Percentiles rank a stretch among this genome's conserved stretches.
These are phyloP conservation scores for Syzygium oleosum DNA, from an alignment of 345 rosid genomes.

Conservation along the genomic window DNA sequence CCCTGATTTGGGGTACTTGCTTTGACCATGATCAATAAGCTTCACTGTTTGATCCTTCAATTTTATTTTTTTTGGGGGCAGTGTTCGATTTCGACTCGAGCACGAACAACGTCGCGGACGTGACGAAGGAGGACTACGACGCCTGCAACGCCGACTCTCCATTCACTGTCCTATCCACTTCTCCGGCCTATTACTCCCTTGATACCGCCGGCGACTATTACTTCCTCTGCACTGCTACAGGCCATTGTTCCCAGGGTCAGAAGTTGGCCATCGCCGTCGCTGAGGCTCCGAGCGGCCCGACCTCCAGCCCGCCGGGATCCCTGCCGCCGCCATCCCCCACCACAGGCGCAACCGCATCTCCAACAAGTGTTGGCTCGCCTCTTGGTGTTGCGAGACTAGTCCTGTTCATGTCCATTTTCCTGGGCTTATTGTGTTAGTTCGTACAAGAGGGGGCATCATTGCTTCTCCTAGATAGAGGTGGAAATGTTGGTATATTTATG, in stretches of 20 bases:
- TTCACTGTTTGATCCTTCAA: not conserved
- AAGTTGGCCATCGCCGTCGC: conserved; percentile 15
- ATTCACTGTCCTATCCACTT: not conserved
- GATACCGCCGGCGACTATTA: conserved; percentile 28
- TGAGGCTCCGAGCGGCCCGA: not conserved
- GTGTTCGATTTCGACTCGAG: conserved; percentile 23
- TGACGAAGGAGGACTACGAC: conserved; percentile 19
- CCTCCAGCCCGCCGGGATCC: not conserved
- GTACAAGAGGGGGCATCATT: too few species aligned
- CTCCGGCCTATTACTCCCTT: conserved; percentile 25
- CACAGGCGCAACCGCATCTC: not conserved
- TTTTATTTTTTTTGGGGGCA: not conserved
- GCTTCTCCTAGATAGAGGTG: not conserved
- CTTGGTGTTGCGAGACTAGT: not conserved
- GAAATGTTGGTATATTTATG: not conserved
- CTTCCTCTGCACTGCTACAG: conserved; percentile 14
- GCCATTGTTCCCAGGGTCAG: conserved; percentile 35
- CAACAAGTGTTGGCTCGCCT: not conserved
- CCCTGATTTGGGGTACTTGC: not conserved
- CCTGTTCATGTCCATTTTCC: not conserved
- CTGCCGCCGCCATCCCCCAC: not conserved
- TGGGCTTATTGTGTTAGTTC: not conserved
- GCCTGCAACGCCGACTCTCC: conserved; percentile 21
- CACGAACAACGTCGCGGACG: conserved; percentile 27
- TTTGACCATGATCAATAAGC: not conserved